Percentiles rank a stretch among this genome's conserved stretches.
These are phyloP conservation scores for Elsinoe australis DNA, from an alignment of 2,329 filamentous ascomycete genomes.

Conservation along the genomic window DNA sequence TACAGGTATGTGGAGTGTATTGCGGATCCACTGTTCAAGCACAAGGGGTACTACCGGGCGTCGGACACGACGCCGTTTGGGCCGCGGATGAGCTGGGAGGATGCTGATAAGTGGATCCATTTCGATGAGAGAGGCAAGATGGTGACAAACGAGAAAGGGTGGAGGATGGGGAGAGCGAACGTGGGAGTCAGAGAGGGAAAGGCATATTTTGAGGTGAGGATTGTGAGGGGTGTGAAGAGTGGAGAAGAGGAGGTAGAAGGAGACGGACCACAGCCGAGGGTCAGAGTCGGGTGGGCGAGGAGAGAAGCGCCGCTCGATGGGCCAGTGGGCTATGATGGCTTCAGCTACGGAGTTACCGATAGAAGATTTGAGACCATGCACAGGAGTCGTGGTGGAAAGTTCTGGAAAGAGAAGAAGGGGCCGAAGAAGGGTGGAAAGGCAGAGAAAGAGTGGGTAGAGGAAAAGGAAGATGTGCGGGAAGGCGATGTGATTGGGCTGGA, in stretches of 20 bases:
- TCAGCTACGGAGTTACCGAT: conserved; percentile 90
- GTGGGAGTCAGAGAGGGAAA: conserved; percentile 81
- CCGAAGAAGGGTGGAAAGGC: conserved; percentile 33
- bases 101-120: conserved; percentile 76
- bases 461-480: conserved; percentile 57
- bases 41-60: conserved; percentile 79
- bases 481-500: conserved; percentile 93
- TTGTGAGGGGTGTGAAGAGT: conserved; percentile 65
- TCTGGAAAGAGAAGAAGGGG: conserved; percentile 45
- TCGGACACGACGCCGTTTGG: conserved; percentile 79
- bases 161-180: conserved; percentile 84
- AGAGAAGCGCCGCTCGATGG: conserved; percentile 75
- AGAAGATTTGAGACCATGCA: conserved; percentile 85
- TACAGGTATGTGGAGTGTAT: conserved; percentile 90
- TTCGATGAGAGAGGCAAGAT: conserved; percentile 64
- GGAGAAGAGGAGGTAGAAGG: conserved; percentile 34
- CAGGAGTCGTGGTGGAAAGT: conserved; percentile 86
- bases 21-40: conserved; percentile 77
- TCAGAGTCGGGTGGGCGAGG: conserved; percentile 80
- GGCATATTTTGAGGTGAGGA: conserved; percentile 90
- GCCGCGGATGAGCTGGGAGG: conserved; percentile 84
- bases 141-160: conserved; percentile 86
- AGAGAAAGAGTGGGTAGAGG: conserved; percentile 19
- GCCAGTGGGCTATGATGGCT: conserved; percentile 79
- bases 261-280: conserved; percentile 46